Conservation (phyloP, 1,139 yeast genomes). For the Nakaseomyces kungkrabaensis region DNA sequence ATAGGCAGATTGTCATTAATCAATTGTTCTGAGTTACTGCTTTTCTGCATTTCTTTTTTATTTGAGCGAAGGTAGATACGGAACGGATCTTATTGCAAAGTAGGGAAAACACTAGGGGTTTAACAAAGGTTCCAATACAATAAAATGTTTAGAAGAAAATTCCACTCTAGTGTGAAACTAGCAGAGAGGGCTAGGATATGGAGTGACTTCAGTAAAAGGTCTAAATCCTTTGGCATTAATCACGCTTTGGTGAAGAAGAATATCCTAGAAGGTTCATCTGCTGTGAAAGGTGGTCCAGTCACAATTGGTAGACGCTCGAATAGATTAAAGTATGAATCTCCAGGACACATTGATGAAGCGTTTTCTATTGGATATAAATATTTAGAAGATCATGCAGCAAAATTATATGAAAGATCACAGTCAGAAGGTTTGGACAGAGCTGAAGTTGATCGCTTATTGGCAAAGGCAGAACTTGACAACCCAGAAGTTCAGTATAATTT, state of each 20-base stretch:
- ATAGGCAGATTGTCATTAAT: too few relatives aligned
- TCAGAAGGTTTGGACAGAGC: constrained; percentile 16
- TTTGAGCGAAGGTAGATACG: too few relatives aligned
- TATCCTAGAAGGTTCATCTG: constrained; percentile 9
- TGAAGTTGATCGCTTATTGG: constrained; percentile 25
- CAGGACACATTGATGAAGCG: constrained; percentile 59
- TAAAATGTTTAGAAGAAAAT: constrained; percentile 1
- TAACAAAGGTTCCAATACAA: too few relatives aligned
- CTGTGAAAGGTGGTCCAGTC: constrained; percentile 1
- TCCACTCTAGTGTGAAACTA: constrained; percentile 2
- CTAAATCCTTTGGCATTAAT: constrained; percentile 15
- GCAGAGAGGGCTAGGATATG: constrained; percentile 9
- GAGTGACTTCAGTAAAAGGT: constrained; percentile 20
- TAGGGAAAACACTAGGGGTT: too few relatives aligned
- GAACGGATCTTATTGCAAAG: too few relatives aligned
- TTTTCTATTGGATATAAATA: constrained; percentile 59
- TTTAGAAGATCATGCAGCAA: constrained; percentile 40
- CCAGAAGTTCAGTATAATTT: constrained; percentile 77
- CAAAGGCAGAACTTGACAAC: constrained; percentile 55
- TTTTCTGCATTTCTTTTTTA: too few relatives aligned
- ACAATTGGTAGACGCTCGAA: constrained; percentile 38
- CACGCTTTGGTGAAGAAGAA: constrained; percentile 13
- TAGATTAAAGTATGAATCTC: constrained; percentile 50
- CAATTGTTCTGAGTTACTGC: too few relatives aligned
- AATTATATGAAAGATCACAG: constrained; percentile 17